Conservation (phyloP, 2,329 filamentous ascomycete genomes). For the Boeremia lycopersici region DNA sequence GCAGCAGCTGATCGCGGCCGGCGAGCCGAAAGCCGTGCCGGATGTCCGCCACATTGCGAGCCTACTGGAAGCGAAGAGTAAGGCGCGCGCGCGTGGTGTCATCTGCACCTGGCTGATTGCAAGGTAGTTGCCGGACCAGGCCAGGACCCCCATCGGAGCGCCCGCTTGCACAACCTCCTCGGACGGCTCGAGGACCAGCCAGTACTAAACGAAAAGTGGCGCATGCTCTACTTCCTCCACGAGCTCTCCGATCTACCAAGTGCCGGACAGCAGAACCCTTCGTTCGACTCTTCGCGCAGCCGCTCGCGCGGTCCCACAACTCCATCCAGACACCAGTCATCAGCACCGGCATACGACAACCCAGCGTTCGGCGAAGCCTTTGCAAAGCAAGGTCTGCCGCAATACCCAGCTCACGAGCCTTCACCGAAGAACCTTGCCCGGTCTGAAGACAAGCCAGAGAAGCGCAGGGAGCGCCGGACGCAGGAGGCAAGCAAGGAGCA, state of each 20-base stretch:
- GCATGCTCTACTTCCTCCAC: slow-evolving; percentile 89
- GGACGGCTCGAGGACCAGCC: slow-evolving; percentile 87
- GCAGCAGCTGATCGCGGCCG: slow-evolving; percentile 51
- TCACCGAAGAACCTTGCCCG: slow-evolving; percentile 36
- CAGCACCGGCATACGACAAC: slow-evolving; percentile 22
- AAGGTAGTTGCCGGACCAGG: slow-evolving; percentile 72
- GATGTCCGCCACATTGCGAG: slow-evolving; percentile 92
- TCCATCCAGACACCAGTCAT: slow-evolving; percentile 38
- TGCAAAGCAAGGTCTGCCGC: slow-evolving; percentile 51
- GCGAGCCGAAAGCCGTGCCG: slow-evolving; percentile 63
- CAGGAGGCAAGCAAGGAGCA: slow-evolving; percentile 35
- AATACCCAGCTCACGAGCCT: slow-evolving; percentile 45
- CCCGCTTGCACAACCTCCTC: slow-evolving; percentile 89
- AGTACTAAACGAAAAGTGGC: slow-evolving; percentile 95
- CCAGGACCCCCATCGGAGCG: slow-evolving; percentile 69
- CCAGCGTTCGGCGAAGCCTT: slow-evolving; percentile 55
- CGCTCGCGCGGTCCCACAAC: slow-evolving; percentile 33
- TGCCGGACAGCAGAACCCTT: slow-evolving; percentile 12
- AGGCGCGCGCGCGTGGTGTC: not conserved
- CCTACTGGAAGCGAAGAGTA: slow-evolving; percentile 81
- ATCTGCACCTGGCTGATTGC: slow-evolving; percentile 15
- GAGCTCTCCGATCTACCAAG: slow-evolving; percentile 70
- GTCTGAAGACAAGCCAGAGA: slow-evolving; percentile 31
- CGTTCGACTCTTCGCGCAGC: slow-evolving; percentile 19
- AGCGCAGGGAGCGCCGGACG: slow-evolving; percentile 35